These are phyloP conservation scores for Paraleonurus japonicus DNA, from an alignment of 257 asterid species.

Conservation along the genomic window DNA sequence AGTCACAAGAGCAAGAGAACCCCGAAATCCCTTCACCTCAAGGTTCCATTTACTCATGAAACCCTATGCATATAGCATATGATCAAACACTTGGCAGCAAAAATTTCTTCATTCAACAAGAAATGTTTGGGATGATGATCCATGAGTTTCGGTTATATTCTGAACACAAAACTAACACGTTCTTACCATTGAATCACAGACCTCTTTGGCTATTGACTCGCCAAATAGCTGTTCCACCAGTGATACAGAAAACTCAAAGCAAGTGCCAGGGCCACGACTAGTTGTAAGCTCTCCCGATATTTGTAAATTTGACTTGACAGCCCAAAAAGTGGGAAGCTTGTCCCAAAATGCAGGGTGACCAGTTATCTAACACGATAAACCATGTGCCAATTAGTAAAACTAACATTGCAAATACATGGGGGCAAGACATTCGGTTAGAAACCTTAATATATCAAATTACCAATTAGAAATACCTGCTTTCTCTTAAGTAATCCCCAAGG, in stretches of 20 bases:
- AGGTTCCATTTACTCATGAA: too few species aligned
- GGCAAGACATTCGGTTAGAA: background rate
- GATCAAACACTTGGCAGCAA: background rate
- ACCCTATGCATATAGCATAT: background rate
- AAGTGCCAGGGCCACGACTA: slow-evolving; percentile 96
- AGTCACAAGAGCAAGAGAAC: background rate
- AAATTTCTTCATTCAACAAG: background rate
- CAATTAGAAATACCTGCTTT: slow-evolving; percentile 50
- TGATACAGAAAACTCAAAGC: slow-evolving; percentile 65
- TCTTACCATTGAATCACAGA: slow-evolving; percentile 60
- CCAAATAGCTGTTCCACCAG: slow-evolving; percentile 87
- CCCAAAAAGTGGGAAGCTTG: slow-evolving; percentile 75
- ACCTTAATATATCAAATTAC: background rate
- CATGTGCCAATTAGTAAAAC: slow-evolving; percentile 30
- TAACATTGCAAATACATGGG: background rate
- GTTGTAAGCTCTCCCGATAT: slow-evolving; percentile 89
- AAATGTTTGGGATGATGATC: background rate
- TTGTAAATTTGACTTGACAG: slow-evolving; percentile 75
- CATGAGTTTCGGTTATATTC: background rate
- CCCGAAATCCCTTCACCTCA: too few species aligned
- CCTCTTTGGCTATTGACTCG: slow-evolving; percentile 58
- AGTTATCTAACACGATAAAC: slow-evolving; percentile 55
- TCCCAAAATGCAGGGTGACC: slow-evolving; percentile 94
- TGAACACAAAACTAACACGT: background rate
- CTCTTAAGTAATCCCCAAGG: slow-evolving; percentile 92